Conservation (phyloP, 1,139 yeast genomes). For the Geotrichum fermentans region DNA sequence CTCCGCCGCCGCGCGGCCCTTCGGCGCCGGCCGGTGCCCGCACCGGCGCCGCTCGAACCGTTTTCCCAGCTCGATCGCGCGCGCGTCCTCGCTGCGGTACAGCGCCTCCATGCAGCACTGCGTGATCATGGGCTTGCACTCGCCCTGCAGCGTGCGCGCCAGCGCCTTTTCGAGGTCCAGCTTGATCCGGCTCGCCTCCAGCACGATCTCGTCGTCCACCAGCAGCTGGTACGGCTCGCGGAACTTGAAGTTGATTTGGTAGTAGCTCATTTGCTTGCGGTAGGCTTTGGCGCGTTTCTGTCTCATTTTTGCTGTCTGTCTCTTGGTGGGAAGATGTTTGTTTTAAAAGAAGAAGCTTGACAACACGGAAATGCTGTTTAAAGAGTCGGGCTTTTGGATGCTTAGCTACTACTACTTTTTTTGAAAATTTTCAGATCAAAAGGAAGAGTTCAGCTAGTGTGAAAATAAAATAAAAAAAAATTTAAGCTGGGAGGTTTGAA, state of each 20-base stretch:
- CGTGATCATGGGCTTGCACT: constrained; percentile 87
- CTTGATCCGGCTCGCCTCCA: constrained; percentile 59
- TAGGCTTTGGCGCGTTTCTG: constrained; percentile 93
- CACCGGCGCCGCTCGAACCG: constrained; percentile 74
- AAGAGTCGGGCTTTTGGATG: too few species aligned
- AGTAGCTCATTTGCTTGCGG: constrained; percentile 84
- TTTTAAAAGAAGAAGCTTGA: neutral
- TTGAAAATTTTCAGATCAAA: too few species aligned
- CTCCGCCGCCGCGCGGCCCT: constrained; percentile 8
- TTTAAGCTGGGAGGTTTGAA: too few species aligned
- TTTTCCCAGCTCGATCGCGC: constrained; percentile 75
- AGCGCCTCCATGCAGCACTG: constrained; percentile 91
- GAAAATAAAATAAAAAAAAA: too few species aligned
- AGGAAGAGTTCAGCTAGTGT: too few species aligned
- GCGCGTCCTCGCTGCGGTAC: constrained; percentile 64
- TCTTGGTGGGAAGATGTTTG: neutral
- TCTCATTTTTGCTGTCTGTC: constrained; percentile 53
- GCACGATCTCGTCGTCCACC: constrained; percentile 73
- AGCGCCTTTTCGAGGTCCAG: constrained; percentile 76
- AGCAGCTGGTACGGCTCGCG: constrained; percentile 88
- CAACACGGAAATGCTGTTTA: too few species aligned
- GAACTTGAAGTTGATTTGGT: constrained; percentile 81
- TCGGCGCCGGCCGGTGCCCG: constrained; percentile 40
- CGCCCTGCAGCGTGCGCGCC: constrained; percentile 75
- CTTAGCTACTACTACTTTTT: too few species aligned